Evolutionary conservation across 192 early-diverging fungal species (phyloP).

Genomic region (Coemansia sp.): DNA sequence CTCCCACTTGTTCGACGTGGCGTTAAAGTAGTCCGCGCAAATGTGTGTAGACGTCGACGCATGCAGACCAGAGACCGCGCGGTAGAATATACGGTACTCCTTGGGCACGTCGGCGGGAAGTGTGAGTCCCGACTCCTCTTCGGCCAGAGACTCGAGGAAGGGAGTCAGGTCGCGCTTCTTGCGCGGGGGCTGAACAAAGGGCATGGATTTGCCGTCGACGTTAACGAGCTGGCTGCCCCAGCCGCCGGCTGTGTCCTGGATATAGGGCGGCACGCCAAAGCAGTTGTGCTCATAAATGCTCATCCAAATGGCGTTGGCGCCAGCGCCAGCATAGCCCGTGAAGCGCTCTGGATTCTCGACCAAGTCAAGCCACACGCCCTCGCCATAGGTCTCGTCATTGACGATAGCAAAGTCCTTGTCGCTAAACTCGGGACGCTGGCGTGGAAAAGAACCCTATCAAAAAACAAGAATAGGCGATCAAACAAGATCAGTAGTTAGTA

Average conservation of each 20-base stretch:
- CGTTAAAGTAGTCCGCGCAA: slow-evolving; percentile 90
- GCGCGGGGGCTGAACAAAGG: slow-evolving; percentile 56
- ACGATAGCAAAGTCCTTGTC: slow-evolving; percentile 87
- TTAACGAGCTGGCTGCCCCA: slow-evolving; percentile 53
- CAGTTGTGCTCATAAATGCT: slow-evolving; percentile 99
- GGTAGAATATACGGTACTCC: slow-evolving; percentile 48
- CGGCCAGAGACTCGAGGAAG: slow-evolving; percentile 56
- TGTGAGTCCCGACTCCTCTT: slow-evolving; percentile 51
- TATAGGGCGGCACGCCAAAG: slow-evolving; percentile 67
- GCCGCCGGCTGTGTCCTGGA: slow-evolving; percentile 58
- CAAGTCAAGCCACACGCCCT: slow-evolving; percentile 87
- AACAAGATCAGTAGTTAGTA: slow-evolving; percentile 11
- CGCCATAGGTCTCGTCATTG: slow-evolving; percentile 70
- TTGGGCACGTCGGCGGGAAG: slow-evolving; percentile 46
- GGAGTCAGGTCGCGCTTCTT: slow-evolving; percentile 48
- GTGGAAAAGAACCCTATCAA: slow-evolving; percentile 21
- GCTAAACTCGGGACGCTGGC: slow-evolving; percentile 59
- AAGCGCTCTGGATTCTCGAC: slow-evolving; percentile 93
- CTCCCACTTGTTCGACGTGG: slow-evolving; percentile 85
- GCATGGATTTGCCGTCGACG: slow-evolving; percentile 40
- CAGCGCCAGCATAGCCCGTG: slow-evolving; percentile 91
- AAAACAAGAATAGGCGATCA: background rate
- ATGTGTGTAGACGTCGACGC: slow-evolving; percentile 97
- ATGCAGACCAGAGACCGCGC: slow-evolving; percentile 72
- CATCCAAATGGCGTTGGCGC: slow-evolving; percentile 86